phyloP scores from a whole-genome alignment of 78 protist species.

The Paratrimastix pyriformis region DNA sequence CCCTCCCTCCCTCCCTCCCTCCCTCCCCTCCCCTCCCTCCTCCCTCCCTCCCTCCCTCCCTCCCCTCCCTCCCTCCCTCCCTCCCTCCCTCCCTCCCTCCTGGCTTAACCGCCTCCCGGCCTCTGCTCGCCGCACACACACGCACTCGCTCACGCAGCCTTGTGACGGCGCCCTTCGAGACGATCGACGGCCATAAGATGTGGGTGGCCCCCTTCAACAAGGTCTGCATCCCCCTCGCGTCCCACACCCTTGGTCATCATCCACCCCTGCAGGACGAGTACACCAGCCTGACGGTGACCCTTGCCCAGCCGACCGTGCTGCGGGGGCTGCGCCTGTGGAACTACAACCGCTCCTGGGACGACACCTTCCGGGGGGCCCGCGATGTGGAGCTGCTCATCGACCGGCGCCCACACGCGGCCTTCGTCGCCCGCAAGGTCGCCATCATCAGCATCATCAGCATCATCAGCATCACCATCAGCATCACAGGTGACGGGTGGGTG shows the following conservation, averaged over 20 bases:
- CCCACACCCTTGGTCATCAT: not conserved
- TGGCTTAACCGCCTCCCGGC: not conserved
- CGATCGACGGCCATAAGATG: not conserved
- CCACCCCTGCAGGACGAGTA: not conserved
- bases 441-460: too few species aligned
- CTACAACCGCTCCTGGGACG: conserved; percentile 15
- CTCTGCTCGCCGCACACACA: not conserved
- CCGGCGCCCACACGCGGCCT: not conserved
- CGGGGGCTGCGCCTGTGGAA: conserved; percentile 15
- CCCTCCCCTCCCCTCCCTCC: not conserved
- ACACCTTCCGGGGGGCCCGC: not conserved
- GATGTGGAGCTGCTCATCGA: not conserved
- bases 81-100: not conserved
- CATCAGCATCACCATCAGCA: too few species aligned
- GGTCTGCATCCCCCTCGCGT: not conserved
- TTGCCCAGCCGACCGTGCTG: not conserved
- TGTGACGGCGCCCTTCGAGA: not conserved
- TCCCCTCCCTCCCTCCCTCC: not conserved
- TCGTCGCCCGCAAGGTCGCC: not conserved
- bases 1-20: too few species aligned
- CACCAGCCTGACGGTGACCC: not conserved
- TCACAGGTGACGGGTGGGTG: too few species aligned
- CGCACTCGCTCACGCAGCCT: too few species aligned
- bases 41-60: not conserved
- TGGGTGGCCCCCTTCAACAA: not conserved